phyloP scores from a whole-genome alignment of 768 basidiomycete genomes.

The Amanita exitialis region DNA sequence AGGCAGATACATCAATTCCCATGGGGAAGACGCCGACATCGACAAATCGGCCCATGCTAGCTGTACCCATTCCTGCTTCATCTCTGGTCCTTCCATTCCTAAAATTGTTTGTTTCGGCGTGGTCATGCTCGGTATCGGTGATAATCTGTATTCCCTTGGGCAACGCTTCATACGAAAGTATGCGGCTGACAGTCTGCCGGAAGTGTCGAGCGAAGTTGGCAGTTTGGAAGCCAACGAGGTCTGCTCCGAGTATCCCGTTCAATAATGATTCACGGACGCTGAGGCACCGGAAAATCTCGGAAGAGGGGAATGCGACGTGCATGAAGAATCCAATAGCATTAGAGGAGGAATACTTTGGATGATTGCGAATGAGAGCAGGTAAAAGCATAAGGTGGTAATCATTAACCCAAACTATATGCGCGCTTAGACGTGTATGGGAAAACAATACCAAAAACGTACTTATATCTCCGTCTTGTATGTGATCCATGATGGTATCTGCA shows the following conservation, averaged over 20 bases:
- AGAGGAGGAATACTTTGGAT: conserved; percentile 37
- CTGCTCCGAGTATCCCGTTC: conserved; percentile 84
- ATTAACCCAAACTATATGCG: conserved; percentile 61
- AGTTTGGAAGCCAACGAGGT: conserved; percentile 90
- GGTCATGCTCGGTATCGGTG: conserved; percentile 17
- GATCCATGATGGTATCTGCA: conserved; percentile 70
- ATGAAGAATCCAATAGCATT: conserved; percentile 90
- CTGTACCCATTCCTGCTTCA: conserved; percentile 19
- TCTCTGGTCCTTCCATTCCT: conserved; percentile 6
- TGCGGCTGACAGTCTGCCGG: conserved; percentile 75
- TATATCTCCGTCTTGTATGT: conserved; percentile 85
- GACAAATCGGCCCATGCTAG: conserved; percentile 51
- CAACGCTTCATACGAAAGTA: conserved; percentile 69
- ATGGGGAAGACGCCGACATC: conserved; percentile 87
- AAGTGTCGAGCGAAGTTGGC: conserved; percentile 79
- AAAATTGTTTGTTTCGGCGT: neutral
- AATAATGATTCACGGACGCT: conserved; percentile 70
- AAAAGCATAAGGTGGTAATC: conserved; percentile 97
- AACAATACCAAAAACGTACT: conserved; percentile 21
- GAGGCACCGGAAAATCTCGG: conserved; percentile 92
- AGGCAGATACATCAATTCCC: conserved; percentile 71
- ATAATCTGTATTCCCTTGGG: conserved; percentile 72
- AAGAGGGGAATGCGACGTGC: conserved; percentile 92
- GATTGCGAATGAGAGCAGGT: conserved; percentile 73
- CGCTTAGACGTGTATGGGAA: neutral